Evolutionary conservation across 441 rosid species (phyloP).

Genomic region (Jatropha multifida): DNA sequence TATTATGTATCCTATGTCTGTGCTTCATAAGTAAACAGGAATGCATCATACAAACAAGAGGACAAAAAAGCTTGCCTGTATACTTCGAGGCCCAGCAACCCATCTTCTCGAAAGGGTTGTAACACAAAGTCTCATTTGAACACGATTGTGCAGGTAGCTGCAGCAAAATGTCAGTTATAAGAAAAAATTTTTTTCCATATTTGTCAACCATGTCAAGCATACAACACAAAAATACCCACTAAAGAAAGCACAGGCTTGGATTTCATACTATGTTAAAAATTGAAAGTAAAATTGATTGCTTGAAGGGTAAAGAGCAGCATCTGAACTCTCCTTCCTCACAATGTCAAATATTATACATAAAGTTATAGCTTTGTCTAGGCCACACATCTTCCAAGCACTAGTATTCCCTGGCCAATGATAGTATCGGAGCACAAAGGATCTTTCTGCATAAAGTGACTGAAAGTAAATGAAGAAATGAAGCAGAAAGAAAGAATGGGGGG

Average conservation of each 20-base stretch:
- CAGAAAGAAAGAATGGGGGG: slow-evolving; percentile 4
- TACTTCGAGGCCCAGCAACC: slow-evolving; percentile 80
- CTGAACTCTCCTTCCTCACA: slow-evolving; percentile 69
- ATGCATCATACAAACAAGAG: slow-evolving; percentile 6
- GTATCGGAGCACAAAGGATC: slow-evolving; percentile 83
- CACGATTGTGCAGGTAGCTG: slow-evolving; percentile 84
- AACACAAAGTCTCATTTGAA: slow-evolving; percentile 89
- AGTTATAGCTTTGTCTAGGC: slow-evolving; percentile 84
- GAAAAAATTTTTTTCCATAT: slow-evolving; percentile 23
- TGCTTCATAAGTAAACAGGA: neutral
- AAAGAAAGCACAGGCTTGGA: slow-evolving; percentile 24
- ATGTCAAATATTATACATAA: slow-evolving; percentile 80
- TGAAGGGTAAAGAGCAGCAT: slow-evolving; percentile 55
- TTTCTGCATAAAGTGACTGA: slow-evolving; percentile 61
- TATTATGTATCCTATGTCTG: no score
- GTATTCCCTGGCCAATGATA: slow-evolving; percentile 82
- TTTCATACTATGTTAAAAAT: slow-evolving; percentile 78
- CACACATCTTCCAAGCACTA: slow-evolving; percentile 97
- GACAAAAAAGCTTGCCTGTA: slow-evolving; percentile 60
- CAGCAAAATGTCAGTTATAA: slow-evolving; percentile 28
- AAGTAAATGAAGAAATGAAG: slow-evolving; percentile 20
- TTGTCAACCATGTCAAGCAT: slow-evolving; percentile 20
- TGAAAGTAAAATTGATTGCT: slow-evolving; percentile 93
- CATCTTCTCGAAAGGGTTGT: slow-evolving; percentile 94
- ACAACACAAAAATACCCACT: slow-evolving; percentile 15